These are phyloP conservation scores for Rubia balearica DNA, from an alignment of 305 asterid species.

Conservation along the genomic window DNA sequence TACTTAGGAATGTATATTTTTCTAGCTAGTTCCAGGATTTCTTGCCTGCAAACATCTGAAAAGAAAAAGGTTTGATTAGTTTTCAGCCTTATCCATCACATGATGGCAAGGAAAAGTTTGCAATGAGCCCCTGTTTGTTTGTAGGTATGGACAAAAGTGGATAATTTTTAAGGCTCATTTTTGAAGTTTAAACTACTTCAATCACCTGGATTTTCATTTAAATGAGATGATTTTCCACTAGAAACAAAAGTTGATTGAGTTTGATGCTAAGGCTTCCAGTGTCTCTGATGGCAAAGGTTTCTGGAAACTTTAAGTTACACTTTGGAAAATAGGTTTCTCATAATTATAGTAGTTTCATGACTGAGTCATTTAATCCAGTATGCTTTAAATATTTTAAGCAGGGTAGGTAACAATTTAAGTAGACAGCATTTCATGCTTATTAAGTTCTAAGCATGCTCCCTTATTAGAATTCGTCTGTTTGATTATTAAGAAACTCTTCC, in stretches of 20 bases:
- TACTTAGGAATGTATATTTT: neutral
- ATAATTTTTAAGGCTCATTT: neutral
- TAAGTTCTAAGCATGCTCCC: neutral
- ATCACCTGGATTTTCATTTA: neutral
- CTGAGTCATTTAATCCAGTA: neutral
- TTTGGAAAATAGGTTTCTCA: neutral
- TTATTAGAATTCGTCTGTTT: neutral
- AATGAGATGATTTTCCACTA: neutral
- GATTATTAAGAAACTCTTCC: neutral
- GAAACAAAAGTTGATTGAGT: neutral
- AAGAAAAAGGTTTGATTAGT: neutral
- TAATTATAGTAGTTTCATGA: neutral
- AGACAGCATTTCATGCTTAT: neutral
- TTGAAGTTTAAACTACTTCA: neutral
- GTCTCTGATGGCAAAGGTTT: neutral
- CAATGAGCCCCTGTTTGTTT: neutral
- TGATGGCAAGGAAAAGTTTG: neutral
- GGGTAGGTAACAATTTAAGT: too few species aligned
- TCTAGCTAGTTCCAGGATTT: neutral
- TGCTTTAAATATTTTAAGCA: neutral
- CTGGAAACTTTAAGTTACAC: neutral
- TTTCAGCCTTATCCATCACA: conserved; percentile 1
- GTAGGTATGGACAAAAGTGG: neutral
- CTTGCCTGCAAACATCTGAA: conserved; percentile 1
- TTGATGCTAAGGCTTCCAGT: neutral